Evolutionary conservation across 164 flowering plant species (phyloP).

Genomic region (Buxus sempervirens): DNA sequence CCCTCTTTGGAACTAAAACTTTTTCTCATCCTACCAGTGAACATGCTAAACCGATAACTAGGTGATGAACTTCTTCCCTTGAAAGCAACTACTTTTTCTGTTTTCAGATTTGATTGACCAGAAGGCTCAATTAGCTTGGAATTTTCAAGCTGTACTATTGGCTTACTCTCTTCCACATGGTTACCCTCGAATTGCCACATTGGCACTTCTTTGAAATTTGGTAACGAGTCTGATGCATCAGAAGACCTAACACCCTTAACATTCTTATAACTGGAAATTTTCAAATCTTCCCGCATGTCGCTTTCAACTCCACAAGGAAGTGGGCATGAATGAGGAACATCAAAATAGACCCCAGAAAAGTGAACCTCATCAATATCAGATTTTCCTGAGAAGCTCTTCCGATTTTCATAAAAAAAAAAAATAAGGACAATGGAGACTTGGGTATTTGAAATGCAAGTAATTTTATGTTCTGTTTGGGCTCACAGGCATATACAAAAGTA

Average conservation of each 20-base stretch:
- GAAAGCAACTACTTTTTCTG: slow-evolving; percentile 12
- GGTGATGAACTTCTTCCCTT: slow-evolving; percentile 50
- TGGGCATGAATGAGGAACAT: slow-evolving; percentile 53
- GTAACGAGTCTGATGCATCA: slow-evolving; percentile 11
- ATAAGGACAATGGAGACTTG: no score
- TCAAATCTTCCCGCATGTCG: slow-evolving; percentile 12
- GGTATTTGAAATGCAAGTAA: no score
- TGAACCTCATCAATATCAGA: slow-evolving; percentile 19
- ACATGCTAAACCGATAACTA: slow-evolving; percentile 36
- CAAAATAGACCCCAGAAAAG: slow-evolving; percentile 24
- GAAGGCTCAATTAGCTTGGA: slow-evolving; percentile 11
- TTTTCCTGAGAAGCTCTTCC: slow-evolving; percentile 34
- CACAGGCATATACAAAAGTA: no score
- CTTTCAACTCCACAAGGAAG: slow-evolving; percentile 32
- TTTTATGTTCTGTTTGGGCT: no score
- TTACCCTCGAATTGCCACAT: slow-evolving; percentile 3
- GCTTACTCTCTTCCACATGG: slow-evolving; percentile 9
- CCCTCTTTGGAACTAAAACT: slow-evolving; percentile 72
- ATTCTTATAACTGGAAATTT: background rate
- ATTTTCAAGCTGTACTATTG: slow-evolving; percentile 8
- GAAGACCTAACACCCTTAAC: slow-evolving; percentile 14
- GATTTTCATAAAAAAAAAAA: no score
- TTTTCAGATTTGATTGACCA: slow-evolving; percentile 19
- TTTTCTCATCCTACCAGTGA: slow-evolving; percentile 46
- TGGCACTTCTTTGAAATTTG: slow-evolving; percentile 12